Conservation (phyloP, 179 eudicot species). For the Beta lomatogona region DNA sequence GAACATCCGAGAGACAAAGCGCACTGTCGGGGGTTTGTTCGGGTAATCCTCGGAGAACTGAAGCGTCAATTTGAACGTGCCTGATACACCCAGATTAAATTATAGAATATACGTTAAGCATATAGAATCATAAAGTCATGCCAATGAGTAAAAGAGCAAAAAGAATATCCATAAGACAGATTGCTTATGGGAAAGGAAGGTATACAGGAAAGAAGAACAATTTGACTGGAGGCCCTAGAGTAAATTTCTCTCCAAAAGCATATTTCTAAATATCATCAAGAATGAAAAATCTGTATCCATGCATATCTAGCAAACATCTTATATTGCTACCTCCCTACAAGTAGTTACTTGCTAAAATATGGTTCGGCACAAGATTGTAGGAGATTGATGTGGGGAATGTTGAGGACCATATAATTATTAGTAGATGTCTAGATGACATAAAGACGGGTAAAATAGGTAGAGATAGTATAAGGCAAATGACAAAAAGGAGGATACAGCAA, state of each 20-base stretch:
- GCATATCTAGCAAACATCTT: neutral
- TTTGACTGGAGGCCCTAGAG: neutral
- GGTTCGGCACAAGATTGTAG: no score
- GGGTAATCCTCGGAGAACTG: conserved; percentile 83
- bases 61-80: conserved; percentile 77
- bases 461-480: no score
- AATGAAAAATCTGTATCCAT: neutral
- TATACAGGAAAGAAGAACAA: neutral
- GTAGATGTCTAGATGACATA: no score
- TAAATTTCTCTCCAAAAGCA: neutral
- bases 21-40: conserved; percentile 81
- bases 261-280: neutral
- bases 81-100: conserved; percentile 39
- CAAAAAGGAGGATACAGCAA: no score
- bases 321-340: neutral
- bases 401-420: no score
- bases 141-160: neutral
- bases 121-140: neutral
- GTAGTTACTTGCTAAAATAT: no score
- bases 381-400: no score
- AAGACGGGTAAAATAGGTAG: no score
- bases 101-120: conserved; percentile 11
- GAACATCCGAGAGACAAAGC: conserved; percentile 84
- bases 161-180: neutral
- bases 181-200: neutral